These are phyloP conservation scores for Irpex sp. DNA, from an alignment of 1,284 basidiomycete genomes.

Conservation along the genomic window DNA sequence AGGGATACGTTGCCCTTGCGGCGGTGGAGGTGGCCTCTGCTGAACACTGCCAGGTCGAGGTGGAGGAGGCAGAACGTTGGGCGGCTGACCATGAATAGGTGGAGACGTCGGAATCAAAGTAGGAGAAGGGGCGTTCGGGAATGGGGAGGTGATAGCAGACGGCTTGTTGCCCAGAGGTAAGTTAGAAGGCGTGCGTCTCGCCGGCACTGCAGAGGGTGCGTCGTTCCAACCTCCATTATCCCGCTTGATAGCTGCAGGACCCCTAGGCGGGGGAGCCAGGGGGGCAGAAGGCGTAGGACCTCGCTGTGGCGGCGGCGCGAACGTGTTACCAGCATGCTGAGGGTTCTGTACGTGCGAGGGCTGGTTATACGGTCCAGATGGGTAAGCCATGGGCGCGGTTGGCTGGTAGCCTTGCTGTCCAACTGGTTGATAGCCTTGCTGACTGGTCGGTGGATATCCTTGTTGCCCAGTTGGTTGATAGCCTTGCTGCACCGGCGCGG, in stretches of 20 bases:
- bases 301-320: constrained; percentile 22
- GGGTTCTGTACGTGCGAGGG: constrained; percentile 14
- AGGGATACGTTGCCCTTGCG: constrained; percentile 35
- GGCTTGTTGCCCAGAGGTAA: constrained; percentile 46
- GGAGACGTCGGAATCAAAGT: constrained; percentile 45
- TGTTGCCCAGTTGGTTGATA: constrained; percentile 4
- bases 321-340: constrained; percentile 7
- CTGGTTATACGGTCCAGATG: constrained; percentile 12
- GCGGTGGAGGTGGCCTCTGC: constrained; percentile 26
- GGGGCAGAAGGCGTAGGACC: constrained; percentile 21
- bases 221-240: constrained; percentile 93
- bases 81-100: constrained; percentile 41
- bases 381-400: constrained; percentile 4
- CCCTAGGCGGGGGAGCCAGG: constrained; percentile 31
- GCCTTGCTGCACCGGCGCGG: not conserved
- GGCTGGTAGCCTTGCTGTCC: constrained; percentile 5
- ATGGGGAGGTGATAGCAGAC: constrained; percentile 81
- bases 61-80: constrained; percentile 48
- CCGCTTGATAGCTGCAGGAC: constrained; percentile 38
- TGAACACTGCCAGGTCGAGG: constrained; percentile 63
- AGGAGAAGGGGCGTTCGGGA: constrained; percentile 66
- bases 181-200: constrained; percentile 52
- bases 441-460: too few relatives aligned
- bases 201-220: constrained; percentile 53
- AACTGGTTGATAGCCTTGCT: too few relatives aligned